Evolutionary conservation across 148 eudicot genomes (phyloP).

Genomic region (Chenopodium quinoa): DNA sequence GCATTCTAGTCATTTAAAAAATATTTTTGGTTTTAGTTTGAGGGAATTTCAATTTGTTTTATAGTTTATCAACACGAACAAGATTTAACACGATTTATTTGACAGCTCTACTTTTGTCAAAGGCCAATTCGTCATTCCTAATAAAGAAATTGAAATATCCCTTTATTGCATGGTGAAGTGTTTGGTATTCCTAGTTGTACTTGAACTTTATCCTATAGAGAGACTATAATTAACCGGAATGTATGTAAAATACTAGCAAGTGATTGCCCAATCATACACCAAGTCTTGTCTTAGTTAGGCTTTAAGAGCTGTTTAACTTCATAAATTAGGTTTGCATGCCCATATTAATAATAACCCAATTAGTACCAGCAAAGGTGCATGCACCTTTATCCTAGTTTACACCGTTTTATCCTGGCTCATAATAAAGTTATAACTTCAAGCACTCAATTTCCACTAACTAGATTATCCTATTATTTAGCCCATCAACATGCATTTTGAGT

Average conservation of each 20-base stretch:
- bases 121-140: neutral
- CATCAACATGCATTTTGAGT: neutral
- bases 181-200: constrained; percentile 17
- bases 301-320: constrained; percentile 14
- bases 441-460: constrained; percentile 10
- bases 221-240: constrained; percentile 12
- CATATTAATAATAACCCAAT: neutral
- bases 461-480: constrained; percentile 14
- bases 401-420: constrained; percentile 15
- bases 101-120: neutral
- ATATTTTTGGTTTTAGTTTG: too few relatives aligned
- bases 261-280: constrained; percentile 26
- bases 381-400: neutral
- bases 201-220: constrained; percentile 18
- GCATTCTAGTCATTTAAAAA: too few relatives aligned
- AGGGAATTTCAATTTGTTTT: too few relatives aligned
- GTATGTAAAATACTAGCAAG: constrained; percentile 13
- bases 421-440: constrained; percentile 18
- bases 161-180: neutral
- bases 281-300: constrained; percentile 24
- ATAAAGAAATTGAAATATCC: neutral
- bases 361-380: neutral
- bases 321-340: constrained; percentile 2
- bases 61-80: neutral
- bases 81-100: too few relatives aligned